Percentiles rank a stretch among this genome's conserved stretches.
These are phyloP conservation scores for Cladosporium sp. DNA, from an alignment of 2,329 filamentous ascomycete species.

Conservation along the genomic window DNA sequence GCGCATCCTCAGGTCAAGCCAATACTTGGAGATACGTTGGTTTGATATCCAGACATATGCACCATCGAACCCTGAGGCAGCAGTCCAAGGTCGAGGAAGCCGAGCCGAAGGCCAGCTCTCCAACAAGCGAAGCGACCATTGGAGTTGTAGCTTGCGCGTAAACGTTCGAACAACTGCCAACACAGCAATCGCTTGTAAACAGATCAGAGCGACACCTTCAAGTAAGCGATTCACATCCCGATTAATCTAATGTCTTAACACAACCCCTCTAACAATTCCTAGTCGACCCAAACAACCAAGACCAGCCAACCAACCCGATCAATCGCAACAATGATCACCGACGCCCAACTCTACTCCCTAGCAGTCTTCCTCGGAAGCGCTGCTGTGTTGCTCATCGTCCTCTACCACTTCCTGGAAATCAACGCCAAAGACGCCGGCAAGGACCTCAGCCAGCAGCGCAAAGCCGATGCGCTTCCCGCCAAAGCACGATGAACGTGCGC, in stretches of 20 bases:
- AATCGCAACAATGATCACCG: constrained; percentile 75
- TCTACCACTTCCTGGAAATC: constrained; percentile 95
- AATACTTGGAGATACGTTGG: too few relatives aligned
- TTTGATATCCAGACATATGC: background rate
- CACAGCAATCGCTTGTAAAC: background rate
- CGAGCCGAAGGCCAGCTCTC: constrained; percentile 8
- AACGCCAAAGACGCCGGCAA: constrained; percentile 62
- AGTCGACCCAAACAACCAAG: background rate
- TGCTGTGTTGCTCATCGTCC: constrained; percentile 85
- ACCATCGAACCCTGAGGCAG: background rate
- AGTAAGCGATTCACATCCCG: too few relatives aligned
- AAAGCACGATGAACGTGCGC: constrained; percentile 19
- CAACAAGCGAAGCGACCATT: background rate
- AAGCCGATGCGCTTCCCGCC: constrained; percentile 29
- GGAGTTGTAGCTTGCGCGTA: background rate
- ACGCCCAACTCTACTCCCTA: constrained; percentile 83
- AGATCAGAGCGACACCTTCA: background rate
- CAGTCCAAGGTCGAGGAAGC: background rate
- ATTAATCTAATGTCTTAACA: background rate
- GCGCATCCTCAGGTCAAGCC: too few relatives aligned
- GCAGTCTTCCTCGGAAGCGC: constrained; percentile 88
- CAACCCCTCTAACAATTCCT: background rate
- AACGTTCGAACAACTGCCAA: background rate
- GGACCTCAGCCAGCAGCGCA: constrained; percentile 27
- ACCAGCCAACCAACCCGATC: background rate